Conservation (phyloP, 169 alveolate genomes). For the Plasmodium fragile region DNA sequence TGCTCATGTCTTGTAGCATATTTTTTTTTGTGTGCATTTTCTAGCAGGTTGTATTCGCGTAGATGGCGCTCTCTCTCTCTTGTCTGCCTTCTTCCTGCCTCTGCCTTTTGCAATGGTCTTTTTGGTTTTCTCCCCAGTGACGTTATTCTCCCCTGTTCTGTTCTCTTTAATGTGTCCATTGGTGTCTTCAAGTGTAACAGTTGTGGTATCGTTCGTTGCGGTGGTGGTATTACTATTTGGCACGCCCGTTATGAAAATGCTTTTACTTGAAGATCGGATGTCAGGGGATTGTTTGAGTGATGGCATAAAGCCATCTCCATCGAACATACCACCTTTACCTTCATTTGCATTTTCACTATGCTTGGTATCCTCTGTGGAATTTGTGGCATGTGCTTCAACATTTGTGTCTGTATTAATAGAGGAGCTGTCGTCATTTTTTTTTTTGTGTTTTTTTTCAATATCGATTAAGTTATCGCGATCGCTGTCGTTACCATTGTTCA, state of each 20-base stretch:
- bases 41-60: conserved; percentile 57
- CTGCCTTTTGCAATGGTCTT: conserved; percentile 2
- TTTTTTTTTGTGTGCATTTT: conserved; percentile 68
- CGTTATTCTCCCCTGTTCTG: not conserved
- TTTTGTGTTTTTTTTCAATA: conserved; percentile 7
- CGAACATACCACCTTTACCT: not conserved
- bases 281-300: conserved; percentile 16
- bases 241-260: conserved; percentile 35
- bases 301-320: conserved; percentile 64
- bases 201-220: not conserved
- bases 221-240: not conserved
- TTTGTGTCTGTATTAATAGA: conserved; percentile 5
- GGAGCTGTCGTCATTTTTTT: conserved; percentile 11
- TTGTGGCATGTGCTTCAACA: conserved; percentile 14
- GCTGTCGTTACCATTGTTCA: not conserved
- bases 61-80: conserved; percentile 16
- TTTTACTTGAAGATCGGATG: not conserved
- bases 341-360: conserved; percentile 4
- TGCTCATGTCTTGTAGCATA: conserved; percentile 37
- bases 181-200: not conserved
- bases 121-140: conserved; percentile 3
- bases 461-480: not conserved
- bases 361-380: conserved; percentile 9
- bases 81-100: conserved; percentile 13
- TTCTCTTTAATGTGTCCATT: conserved; percentile 4